A percentile compares a stretch with the other conserved stretches of the same genome.
phyloP scores from a whole-genome alignment of 2,329 filamentous ascomycete species.

The Clathrospora elynae region DNA sequence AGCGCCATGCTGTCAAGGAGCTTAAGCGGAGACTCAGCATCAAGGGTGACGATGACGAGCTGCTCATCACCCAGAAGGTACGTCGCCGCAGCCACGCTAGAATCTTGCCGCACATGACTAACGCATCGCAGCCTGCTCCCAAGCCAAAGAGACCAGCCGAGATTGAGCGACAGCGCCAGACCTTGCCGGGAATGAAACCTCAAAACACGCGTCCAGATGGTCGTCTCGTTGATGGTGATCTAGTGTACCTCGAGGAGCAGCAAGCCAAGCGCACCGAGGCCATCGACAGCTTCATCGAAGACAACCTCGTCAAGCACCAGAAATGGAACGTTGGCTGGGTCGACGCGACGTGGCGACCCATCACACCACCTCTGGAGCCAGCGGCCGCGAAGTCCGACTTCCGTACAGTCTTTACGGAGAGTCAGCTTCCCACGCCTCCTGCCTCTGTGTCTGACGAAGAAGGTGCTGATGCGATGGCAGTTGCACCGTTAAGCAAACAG shows the following conservation, averaged over 20 bases:
- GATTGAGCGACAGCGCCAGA: conserved; percentile 65
- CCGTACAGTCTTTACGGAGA: conserved; percentile 47
- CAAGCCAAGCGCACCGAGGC: conserved; percentile 80
- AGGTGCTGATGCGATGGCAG: conserved; percentile 47
- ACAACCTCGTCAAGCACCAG: conserved; percentile 83
- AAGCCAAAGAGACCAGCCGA: conserved; percentile 63
- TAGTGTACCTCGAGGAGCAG: conserved; percentile 76
- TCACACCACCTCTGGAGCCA: conserved; percentile 74
- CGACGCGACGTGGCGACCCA: conserved; percentile 82
- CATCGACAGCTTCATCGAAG: conserved; percentile 80
- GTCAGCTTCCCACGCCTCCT: conserved; percentile 54
- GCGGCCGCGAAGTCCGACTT: conserved; percentile 45
- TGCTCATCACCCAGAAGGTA: conserved; percentile 86
- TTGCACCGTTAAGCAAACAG: conserved; percentile 44
- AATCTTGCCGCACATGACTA: conserved; percentile 28
- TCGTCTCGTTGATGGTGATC: conserved; percentile 74
- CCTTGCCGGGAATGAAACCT: conserved; percentile 63
- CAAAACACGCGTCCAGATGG: conserved; percentile 66
- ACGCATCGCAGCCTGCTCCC: conserved; percentile 39
- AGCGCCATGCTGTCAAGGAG: conserved; percentile 80
- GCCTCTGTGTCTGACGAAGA: conserved; percentile 53
- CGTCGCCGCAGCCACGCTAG: conserved; percentile 33
- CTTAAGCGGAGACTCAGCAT: conserved; percentile 87
- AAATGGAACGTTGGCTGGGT: conserved; percentile 91
- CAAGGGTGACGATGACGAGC: conserved; percentile 89